Evolutionary conservation across 352 stramenopile species (phyloP).

Genomic region (Globisporangium spiculum): DNA sequence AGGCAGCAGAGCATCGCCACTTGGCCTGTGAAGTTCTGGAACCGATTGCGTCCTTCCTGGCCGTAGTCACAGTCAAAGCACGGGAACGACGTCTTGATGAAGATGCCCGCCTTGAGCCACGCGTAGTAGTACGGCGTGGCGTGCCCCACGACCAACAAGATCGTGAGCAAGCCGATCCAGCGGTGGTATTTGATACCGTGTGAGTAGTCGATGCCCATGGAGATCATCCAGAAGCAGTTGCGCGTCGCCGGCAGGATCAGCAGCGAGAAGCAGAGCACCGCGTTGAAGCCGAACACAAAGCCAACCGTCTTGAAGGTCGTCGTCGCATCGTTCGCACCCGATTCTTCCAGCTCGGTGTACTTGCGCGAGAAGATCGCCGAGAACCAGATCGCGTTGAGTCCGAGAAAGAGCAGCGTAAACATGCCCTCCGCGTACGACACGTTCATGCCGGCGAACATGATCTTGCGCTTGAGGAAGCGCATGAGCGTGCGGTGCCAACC

Average conservation of each 20-base stretch:
- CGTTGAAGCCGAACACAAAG: conserved; percentile 73
- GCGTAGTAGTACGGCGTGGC: conserved; percentile 69
- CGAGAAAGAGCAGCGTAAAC: conserved; percentile 65
- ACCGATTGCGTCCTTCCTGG: conserved; percentile 50
- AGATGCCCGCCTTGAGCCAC: conserved; percentile 60
- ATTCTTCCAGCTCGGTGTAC: conserved; percentile 45
- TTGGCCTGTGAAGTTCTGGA: conserved; percentile 78
- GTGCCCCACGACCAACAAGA: conserved; percentile 61
- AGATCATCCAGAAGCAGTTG: conserved; percentile 85
- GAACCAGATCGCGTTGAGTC: conserved; percentile 81
- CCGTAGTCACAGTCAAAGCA: conserved; percentile 74
- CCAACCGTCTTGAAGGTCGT: conserved; percentile 53
- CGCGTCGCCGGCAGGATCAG: conserved; percentile 60
- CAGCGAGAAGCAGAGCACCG: conserved; percentile 61
- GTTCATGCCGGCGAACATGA: conserved; percentile 66
- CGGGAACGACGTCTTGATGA: conserved; percentile 52
- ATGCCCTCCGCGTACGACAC: conserved; percentile 78
- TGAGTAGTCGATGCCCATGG: conserved; percentile 84
- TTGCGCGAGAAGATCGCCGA: conserved; percentile 75
- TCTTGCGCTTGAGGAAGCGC: conserved; percentile 81
- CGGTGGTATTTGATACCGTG: conserved; percentile 87
- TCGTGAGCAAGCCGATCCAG: conserved; percentile 76
- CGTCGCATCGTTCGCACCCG: conserved; percentile 36
- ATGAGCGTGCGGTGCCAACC: conserved; percentile 69
- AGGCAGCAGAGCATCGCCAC: conserved; percentile 67